A percentile compares a stretch with the other conserved stretches of the same genome.
phyloP scores from a whole-genome alignment of 2,329 filamentous ascomycete species.

The Trichoderma sp. region DNA sequence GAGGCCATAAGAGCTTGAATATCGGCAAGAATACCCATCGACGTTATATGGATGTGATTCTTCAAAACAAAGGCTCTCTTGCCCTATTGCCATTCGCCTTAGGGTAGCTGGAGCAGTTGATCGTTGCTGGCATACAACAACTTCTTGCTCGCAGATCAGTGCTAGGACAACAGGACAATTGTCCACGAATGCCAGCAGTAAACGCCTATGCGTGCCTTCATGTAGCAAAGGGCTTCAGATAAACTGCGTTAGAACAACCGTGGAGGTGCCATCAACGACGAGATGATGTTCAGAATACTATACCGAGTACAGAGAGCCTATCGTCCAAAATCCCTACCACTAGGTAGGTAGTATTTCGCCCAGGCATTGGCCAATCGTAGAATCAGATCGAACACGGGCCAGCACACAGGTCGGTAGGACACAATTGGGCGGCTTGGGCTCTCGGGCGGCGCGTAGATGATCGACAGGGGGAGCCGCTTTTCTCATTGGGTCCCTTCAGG shows the following conservation, averaged over 20 bases:
- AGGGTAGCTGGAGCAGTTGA: not conserved
- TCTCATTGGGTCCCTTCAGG: not conserved
- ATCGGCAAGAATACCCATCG: not conserved
- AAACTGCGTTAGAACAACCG: not conserved
- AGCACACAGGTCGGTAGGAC: not conserved
- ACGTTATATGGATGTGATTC: not conserved
- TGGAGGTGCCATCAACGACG: not conserved
- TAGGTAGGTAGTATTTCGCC: not conserved
- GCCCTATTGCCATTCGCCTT: too few relatives aligned
- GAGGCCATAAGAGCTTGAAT: not conserved
- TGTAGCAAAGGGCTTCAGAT: not conserved
- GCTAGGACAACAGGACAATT: not conserved
- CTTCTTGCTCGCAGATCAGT: not conserved
- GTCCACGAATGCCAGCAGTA: not conserved
- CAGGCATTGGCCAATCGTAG: not conserved
- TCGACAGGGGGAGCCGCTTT: constrained; percentile 23
- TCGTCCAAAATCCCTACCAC: not conserved
- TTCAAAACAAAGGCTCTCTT: not conserved
- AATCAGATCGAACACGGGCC: not conserved
- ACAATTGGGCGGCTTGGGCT: constrained; percentile 1
- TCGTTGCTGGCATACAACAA: not conserved
- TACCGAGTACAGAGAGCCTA: not conserved
- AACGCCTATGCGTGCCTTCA: not conserved
- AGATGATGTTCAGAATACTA: not conserved
- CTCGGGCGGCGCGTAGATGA: not conserved